phyloP scores from a whole-genome alignment of 73 alveolate species.

The Effrenium voratum region DNA sequence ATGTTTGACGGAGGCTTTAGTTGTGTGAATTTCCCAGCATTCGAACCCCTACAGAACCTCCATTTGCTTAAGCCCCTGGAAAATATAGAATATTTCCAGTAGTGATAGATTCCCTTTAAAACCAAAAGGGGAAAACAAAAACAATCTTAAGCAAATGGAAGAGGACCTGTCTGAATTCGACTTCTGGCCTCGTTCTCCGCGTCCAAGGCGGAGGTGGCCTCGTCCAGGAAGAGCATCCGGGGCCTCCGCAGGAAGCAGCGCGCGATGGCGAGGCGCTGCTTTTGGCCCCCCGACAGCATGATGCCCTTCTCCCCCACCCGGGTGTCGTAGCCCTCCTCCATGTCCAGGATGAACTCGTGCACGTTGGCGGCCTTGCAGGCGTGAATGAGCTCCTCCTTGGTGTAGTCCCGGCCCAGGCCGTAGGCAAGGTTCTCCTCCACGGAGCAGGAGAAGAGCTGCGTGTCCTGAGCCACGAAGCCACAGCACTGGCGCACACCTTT shows the following conservation, averaged over 20 bases:
- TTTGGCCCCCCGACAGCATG: constrained; percentile 88
- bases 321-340: constrained; percentile 93
- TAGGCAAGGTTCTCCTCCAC: constrained; percentile 96
- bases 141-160: too few relatives aligned
- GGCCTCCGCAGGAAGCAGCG: constrained; percentile 58
- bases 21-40: too few relatives aligned
- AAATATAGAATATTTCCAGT: too few relatives aligned
- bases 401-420: constrained; percentile 95
- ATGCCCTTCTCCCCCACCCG: constrained; percentile 94
- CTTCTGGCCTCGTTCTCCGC: constrained; percentile 93
- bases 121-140: too few relatives aligned
- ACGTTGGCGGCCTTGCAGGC: constrained; percentile 95
- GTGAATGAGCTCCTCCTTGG: constrained; percentile 24
- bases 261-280: constrained; percentile 92
- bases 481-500: constrained; percentile 81
- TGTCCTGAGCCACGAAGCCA: constrained; percentile 96
- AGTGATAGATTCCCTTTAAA: too few relatives aligned
- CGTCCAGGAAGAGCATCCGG: constrained; percentile 85
- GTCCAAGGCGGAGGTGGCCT: constrained; percentile 84
- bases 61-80: too few relatives aligned
- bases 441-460: constrained; percentile 96
- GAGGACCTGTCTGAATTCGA: too few relatives aligned
- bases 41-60: too few relatives aligned
- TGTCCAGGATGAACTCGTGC: constrained; percentile 94
- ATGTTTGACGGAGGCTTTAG: too few relatives aligned